Evolutionary conservation across 2,329 filamentous ascomycete species (phyloP).

Genomic region (Aureobasidium sp.): DNA sequence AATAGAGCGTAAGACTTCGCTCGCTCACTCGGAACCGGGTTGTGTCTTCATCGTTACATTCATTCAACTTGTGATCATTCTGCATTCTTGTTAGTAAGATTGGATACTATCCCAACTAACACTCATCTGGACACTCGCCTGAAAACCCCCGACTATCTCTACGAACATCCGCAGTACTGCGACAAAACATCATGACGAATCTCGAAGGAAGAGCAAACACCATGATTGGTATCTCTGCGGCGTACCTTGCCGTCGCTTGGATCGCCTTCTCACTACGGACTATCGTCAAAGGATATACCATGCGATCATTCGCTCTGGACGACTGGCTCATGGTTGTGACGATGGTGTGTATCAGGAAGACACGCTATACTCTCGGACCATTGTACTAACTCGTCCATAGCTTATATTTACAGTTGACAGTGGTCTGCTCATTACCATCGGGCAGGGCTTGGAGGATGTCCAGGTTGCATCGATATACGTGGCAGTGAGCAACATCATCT

Average conservation of each 20-base stretch:
- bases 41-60: background rate
- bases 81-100: background rate
- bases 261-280: background rate
- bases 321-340: constrained; percentile 6
- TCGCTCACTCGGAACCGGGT: background rate
- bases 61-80: background rate
- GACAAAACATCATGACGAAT: background rate
- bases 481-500: background rate
- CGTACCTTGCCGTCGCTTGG: background rate
- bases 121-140: background rate
- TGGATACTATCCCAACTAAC: background rate
- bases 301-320: background rate
- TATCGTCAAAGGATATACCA: background rate
- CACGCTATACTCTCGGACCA: background rate
- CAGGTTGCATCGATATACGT: background rate
- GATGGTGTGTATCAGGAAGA: background rate
- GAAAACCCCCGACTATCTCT: no score
- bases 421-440: background rate
- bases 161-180: background rate
- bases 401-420: background rate
- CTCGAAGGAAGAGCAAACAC: background rate
- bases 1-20: background rate
- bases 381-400: background rate
- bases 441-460: background rate
- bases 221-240: constrained; percentile 1